Percentiles rank a stretch among this genome's conserved stretches.
phyloP scores from a whole-genome alignment of 2,329 filamentous ascomycete genomes.

The Sphaerostilbella broomeana region DNA sequence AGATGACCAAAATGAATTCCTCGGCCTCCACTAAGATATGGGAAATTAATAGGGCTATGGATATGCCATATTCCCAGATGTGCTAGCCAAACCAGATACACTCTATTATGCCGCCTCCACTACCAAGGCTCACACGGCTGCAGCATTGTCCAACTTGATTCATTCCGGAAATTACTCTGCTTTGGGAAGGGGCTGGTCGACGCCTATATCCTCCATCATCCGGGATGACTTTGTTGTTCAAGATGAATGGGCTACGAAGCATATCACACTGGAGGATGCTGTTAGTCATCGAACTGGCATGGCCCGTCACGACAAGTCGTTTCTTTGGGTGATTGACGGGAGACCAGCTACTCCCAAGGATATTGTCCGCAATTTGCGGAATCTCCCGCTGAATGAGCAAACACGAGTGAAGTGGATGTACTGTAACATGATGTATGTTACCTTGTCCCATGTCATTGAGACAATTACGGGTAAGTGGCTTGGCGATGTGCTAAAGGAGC shows the following conservation, averaged over 20 bases:
- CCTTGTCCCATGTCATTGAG: slow-evolving; percentile 41
- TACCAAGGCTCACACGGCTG: slow-evolving; percentile 49
- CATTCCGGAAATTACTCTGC: slow-evolving; percentile 32
- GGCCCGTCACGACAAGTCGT: slow-evolving; percentile 33
- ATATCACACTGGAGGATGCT: slow-evolving; percentile 49
- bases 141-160: slow-evolving; percentile 42
- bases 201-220: slow-evolving; percentile 40
- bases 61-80: slow-evolving; percentile 28
- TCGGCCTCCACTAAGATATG: not conserved
- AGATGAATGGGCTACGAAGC: slow-evolving; percentile 38
- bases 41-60: slow-evolving; percentile 22
- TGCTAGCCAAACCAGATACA: slow-evolving; percentile 37
- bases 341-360: slow-evolving; percentile 26
- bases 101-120: slow-evolving; percentile 51
- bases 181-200: slow-evolving; percentile 37
- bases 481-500: slow-evolving; percentile 32
- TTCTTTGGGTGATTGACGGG: slow-evolving; percentile 23
- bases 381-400: slow-evolving; percentile 38
- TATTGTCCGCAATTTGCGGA: slow-evolving; percentile 36
- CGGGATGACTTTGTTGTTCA: slow-evolving; percentile 46
- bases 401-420: slow-evolving; percentile 42
- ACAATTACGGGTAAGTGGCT: slow-evolving; percentile 32
- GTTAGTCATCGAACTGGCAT: slow-evolving; percentile 47
- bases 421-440: slow-evolving; percentile 44
- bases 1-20: not conserved